phyloP scores from a whole-genome alignment of 2,329 filamentous ascomycete genomes.

The Fusarium napiforme region DNA sequence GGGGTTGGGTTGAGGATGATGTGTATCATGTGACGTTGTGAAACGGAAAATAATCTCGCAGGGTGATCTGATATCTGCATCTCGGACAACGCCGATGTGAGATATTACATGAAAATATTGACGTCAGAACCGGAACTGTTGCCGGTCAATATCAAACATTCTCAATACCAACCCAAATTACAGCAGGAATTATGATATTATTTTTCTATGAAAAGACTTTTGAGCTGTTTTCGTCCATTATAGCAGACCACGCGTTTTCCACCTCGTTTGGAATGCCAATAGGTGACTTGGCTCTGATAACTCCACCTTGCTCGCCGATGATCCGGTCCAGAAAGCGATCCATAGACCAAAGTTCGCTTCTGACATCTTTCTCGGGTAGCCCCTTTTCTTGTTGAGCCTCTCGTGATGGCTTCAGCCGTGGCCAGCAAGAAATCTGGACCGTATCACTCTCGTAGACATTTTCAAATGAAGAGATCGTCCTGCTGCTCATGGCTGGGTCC shows the following conservation, averaged over 20 bases:
- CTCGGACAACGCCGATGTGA: slow-evolving; percentile 1
- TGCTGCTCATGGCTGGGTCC: slow-evolving; percentile 20
- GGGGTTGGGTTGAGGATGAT: neutral
- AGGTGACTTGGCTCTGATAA: fast-evolving
- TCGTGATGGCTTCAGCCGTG: fast-evolving
- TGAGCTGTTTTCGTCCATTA: neutral
- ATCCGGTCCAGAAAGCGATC: slow-evolving; percentile 14
- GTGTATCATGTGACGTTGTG: slow-evolving; percentile 25
- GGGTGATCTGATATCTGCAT: slow-evolving; percentile 24
- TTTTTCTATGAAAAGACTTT: neutral
- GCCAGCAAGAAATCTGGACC: neutral
- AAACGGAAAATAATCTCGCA: neutral
- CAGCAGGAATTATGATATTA: too few species aligned
- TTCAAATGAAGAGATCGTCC: neutral
- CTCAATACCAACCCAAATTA: fast-evolving
- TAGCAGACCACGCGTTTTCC: slow-evolving; percentile 24
- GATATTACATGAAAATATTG: neutral
- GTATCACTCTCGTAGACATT: neutral
- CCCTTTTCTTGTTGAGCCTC: fast-evolving
- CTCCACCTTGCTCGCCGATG: neutral
- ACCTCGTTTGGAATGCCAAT: slow-evolving; percentile 17
- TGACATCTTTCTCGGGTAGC: fast-evolving
- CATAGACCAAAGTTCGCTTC: slow-evolving; percentile 22
- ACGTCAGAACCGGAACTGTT: neutral
- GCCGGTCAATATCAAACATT: neutral